Conservation (phyloP, 75 land plant genomes). For the Selaginella tamariscina region DNA sequence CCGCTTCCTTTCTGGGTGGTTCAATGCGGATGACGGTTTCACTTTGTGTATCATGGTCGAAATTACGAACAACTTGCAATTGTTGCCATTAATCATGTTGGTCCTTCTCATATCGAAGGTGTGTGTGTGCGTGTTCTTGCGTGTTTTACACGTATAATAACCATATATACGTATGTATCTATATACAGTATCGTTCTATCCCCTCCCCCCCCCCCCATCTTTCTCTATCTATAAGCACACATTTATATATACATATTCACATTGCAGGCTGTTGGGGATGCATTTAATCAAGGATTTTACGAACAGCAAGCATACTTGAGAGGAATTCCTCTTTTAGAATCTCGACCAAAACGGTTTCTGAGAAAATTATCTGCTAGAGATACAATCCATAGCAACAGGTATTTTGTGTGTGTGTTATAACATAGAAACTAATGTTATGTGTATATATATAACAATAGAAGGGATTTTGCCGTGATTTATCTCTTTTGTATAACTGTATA, state of each 20-base stretch:
- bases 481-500: not conserved
- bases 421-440: too few species aligned
- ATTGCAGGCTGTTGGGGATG: conserved; percentile 94
- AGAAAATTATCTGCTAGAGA: conserved; percentile 73
- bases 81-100: conserved; percentile 91
- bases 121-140: too few species aligned
- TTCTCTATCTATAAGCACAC: not conserved
- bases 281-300: conserved; percentile 88
- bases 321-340: conserved; percentile 81
- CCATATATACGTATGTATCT: too few species aligned
- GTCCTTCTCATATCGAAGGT: conserved; percentile 99
- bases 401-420: too few species aligned
- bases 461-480: not conserved
- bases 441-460: too few species aligned
- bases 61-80: conserved; percentile 87
- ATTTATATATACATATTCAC: not conserved
- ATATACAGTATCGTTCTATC: too few species aligned
- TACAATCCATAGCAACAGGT: conserved; percentile 51
- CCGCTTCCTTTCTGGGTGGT: conserved; percentile 99
- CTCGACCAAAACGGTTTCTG: conserved; percentile 86
- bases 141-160: too few species aligned
- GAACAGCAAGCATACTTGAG: conserved; percentile 78
- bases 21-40: conserved; percentile 99
- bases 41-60: conserved; percentile 99
- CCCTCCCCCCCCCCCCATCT: too few species aligned